Conservation (phyloP, 495 filamentous ascomycete species). For the Penicillium herquei region DNA sequence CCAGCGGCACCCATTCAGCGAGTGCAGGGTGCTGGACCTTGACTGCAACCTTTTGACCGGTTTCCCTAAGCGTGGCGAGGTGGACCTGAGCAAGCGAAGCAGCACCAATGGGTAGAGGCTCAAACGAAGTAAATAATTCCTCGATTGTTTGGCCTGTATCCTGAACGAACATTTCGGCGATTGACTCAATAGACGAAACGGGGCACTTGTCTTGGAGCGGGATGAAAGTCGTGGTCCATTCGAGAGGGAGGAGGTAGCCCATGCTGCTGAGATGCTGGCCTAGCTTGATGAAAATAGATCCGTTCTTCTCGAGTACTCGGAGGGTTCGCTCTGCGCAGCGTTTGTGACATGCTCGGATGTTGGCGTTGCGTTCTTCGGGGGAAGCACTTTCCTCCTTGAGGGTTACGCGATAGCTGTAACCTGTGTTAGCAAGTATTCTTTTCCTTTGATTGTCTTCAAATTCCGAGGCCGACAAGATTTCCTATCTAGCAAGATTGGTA, state of each 20-base stretch:
- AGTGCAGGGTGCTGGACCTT: conserved; percentile 94
- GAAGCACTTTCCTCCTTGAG: conserved; percentile 62
- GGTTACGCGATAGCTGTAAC: conserved; percentile 73
- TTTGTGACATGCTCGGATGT: conserved; percentile 85
- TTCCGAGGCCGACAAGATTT: no score
- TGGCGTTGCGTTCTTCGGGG: conserved; percentile 57
- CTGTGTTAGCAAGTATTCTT: not conserved
- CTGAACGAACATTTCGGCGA: conserved; percentile 76
- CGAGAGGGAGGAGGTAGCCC: conserved; percentile 88
- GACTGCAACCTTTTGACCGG: conserved; percentile 89
- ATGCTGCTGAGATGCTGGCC: conserved; percentile 96
- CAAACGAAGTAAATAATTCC: conserved; percentile 83
- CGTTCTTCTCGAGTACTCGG: conserved; percentile 85
- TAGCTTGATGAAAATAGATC: conserved; percentile 97
- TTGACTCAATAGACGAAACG: conserved; percentile 85
- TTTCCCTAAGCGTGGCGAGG: conserved; percentile 78
- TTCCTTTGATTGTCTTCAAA: no score
- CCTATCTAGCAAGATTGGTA: conserved; percentile 1
- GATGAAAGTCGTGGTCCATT: conserved; percentile 97
- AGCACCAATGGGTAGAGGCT: conserved; percentile 76
- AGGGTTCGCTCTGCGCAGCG: conserved; percentile 89
- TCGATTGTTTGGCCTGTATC: conserved; percentile 80
- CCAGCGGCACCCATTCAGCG: conserved; percentile 88
- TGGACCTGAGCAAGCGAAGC: conserved; percentile 96
- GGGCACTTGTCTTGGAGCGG: conserved; percentile 96